Evolutionary conservation across 1,139 yeast species (phyloP), one percentile per base, ranked within the genome.

Genomic region (Sugiyamaella grinbergsii): DNA sequence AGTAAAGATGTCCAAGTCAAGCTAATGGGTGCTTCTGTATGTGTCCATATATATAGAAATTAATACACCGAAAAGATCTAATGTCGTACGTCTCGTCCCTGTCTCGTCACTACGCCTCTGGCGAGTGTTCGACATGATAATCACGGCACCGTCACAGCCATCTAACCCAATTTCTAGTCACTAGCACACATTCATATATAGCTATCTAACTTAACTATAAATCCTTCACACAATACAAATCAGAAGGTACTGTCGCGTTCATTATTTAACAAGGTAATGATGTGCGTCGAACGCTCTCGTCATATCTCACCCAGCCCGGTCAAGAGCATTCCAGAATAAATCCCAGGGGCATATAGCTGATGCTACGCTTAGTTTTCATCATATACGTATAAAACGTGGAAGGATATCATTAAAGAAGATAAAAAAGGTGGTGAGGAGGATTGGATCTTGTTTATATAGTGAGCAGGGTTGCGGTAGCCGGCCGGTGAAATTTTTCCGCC

Each of bases 301-400:
- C 73, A 70, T 53, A 42, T 46, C 57, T 48, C 60, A 63, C 73
- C 71, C 65, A 60, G 67, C 68, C 71, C 73, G 71, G 73, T 69
- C 73, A 69, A 62, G 65, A 68, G 69, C 59, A 50, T 43, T 51
- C 61, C 57, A 54, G 37, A 54, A 50, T 26, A 10, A 52, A 47
- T 54, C 47, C 53, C 55, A 58, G 64, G 67, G 66, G 59, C 50
- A 43, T 50, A 39, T 52, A 57, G 10, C 60, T 52, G 64, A 54
- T 56, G 53, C 52, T 52, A 63, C 69, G 68, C 69, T 58, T 60
- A 63, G 60, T 48, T 54, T 64, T 66, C 69, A 66, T 66, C 69
- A 66, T 64, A 53, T 53, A 60, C 65, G 64, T 64, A 58, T 61
- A 65, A 65, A 65, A 65, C 68, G 67, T 65, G 69, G 69, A 65